Base-by-base conservation (phyloP, 2,329 filamentous ascomycete genomes). In the Thelonectria rubi region DNA sequence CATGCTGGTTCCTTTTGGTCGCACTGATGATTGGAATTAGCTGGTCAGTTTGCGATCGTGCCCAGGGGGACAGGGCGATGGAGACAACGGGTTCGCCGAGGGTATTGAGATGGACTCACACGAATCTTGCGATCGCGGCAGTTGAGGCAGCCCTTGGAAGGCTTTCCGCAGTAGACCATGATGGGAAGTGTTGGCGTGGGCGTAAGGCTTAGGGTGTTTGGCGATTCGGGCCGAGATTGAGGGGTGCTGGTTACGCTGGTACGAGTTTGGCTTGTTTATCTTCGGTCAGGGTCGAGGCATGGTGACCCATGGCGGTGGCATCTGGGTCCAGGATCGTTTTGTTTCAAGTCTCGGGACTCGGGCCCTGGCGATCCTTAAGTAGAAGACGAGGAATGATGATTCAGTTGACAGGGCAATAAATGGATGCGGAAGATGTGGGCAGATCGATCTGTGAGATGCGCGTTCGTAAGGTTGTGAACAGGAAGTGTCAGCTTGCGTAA, bases 131-230 rank as follows among this genome's bases (percentile, higher is more conserved):
- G 81, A 69, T 82, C 80, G 64, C 84, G 80, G 67, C 84, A 86
- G 65, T 77, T 82, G 65, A 82, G 84, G 72, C 84, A 86, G 42
- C 83, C 83, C 69, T 83, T 84, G 39, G 83, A 86, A 45, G 84
- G 84, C 67, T 85, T 85, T 5, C 84, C 84, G 65, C 84, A 86
- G 68, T 85, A 86, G 6, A 86, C 84, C 84, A 86, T 86, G 57
- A 39, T 55, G 60, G 46, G n/a, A 60, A 24, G n/a, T 39, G 47
- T 14, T 18, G 37, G 46, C 42, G 46, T 57, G 46, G 34, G 24
- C 18, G 20, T 51, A 46, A 52, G n/a, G 39, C 45, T 56, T 65
- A 32, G 24, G 34, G 18, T 21, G 20, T 21, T 37, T 37, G 39
- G 49, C 51, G 46, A 11, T 34, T 55, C 17, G 30, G 42, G n/a